Evolutionary conservation across 352 stramenopile genomes (phyloP).

Genomic region (Phytophthora kernoviae): DNA sequence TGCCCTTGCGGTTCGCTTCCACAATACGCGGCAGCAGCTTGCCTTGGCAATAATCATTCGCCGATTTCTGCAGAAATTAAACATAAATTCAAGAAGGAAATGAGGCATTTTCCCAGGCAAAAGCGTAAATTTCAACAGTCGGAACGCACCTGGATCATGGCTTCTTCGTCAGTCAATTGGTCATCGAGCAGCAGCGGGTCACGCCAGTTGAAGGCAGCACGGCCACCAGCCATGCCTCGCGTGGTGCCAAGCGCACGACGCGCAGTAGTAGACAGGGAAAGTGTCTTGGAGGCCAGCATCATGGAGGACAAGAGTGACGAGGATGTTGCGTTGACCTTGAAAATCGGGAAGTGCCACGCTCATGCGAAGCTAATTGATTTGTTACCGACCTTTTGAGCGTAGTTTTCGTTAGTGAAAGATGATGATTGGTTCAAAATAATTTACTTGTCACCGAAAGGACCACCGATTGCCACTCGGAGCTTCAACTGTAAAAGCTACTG

Average conservation of each 20-base stretch:
- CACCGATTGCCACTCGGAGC: background rate
- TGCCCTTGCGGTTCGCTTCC: slow-evolving; percentile 94
- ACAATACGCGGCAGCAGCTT: slow-evolving; percentile 95
- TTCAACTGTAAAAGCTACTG: slow-evolving; percentile 3
- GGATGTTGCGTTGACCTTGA: slow-evolving; percentile 20
- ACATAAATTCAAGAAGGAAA: background rate
- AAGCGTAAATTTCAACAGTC: background rate
- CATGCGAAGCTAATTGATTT: slow-evolving; percentile 28
- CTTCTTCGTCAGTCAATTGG: slow-evolving; percentile 91
- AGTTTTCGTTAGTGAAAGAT: slow-evolving; percentile 33
- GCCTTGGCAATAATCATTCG: slow-evolving; percentile 93
- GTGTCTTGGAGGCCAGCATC: slow-evolving; percentile 37
- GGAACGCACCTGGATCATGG: slow-evolving; percentile 83
- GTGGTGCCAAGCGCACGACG: slow-evolving; percentile 32
- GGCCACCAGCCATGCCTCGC: slow-evolving; percentile 52
- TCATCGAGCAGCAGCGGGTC: slow-evolving; percentile 77
- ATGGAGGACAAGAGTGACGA: background rate
- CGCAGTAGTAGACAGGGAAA: slow-evolving; percentile 21
- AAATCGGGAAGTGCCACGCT: slow-evolving; percentile 22
- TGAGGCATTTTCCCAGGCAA: background rate
- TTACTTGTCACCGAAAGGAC: slow-evolving; percentile 7
- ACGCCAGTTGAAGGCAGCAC: slow-evolving; percentile 76
- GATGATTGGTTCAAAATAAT: slow-evolving; percentile 8
- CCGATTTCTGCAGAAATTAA: slow-evolving; percentile 74
- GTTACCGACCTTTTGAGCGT: slow-evolving; percentile 17